Percentiles rank a stretch among this genome's conserved stretches.
Conservation (phyloP, 192 early-diverging fungal species). For the Geosiphon pyriformis region DNA sequence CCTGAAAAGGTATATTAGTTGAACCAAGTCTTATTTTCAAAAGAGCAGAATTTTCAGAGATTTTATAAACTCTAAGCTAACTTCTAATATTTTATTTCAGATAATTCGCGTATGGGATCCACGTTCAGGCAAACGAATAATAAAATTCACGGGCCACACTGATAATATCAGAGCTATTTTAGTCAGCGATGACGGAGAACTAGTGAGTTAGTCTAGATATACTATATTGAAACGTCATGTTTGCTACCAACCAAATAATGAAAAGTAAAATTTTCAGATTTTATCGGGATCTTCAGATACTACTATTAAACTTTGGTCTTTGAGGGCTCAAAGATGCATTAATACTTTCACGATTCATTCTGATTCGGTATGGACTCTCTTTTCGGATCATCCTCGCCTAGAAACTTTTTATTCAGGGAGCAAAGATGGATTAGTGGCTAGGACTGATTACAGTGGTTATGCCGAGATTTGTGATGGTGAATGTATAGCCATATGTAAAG, state of each 20-base stretch:
- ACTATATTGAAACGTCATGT: no score
- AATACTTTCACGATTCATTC: constrained; percentile 84
- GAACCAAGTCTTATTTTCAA: background rate
- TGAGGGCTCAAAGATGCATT: constrained; percentile 79
- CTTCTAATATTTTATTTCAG: constrained; percentile 26
- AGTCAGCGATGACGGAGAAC: constrained; percentile 81
- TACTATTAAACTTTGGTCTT: constrained; percentile 96
- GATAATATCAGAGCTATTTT: constrained; percentile 90
- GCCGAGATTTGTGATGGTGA: constrained; percentile 56
- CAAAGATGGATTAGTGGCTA: constrained; percentile 87
- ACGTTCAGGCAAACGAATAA: constrained; percentile 61
- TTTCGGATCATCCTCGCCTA: constrained; percentile 79
- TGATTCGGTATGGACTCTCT: constrained; percentile 88
- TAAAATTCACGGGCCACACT: constrained; percentile 86
- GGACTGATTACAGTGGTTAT: constrained; percentile 46
- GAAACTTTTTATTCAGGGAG: constrained; percentile 90
- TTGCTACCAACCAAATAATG: no score
- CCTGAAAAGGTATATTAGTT: constrained; percentile 78
- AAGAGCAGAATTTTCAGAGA: background rate
- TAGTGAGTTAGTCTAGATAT: constrained; percentile 43
- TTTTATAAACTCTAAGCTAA: background rate
- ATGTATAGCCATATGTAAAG: constrained; percentile 85
- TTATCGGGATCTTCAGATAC: constrained; percentile 91
- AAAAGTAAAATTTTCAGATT: constrained; percentile 61
- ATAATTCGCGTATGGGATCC: constrained; percentile 89